Evolutionary conservation across 768 basidiomycete species (phyloP).

Genomic region (Vararia minispora): DNA sequence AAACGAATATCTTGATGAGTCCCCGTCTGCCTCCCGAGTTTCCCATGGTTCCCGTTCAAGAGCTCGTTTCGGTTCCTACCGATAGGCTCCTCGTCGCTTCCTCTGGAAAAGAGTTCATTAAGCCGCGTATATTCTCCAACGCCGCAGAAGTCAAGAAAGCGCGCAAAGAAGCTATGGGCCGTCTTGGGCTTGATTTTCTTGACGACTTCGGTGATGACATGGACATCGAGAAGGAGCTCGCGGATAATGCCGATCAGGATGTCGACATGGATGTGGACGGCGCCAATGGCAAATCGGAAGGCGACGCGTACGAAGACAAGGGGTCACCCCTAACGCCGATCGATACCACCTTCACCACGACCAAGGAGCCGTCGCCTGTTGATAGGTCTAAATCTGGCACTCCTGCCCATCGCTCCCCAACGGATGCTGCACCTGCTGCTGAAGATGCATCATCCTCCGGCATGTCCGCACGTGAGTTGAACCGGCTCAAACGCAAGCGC

Average conservation of each 20-base stretch:
- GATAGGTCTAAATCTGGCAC: conserved; percentile 33
- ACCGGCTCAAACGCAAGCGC: conserved; percentile 89
- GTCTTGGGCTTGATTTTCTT: conserved; percentile 80
- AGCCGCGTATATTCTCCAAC: conserved; percentile 59
- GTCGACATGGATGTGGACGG: conserved; percentile 27
- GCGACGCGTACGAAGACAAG: no score
- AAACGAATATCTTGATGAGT: conserved; percentile 15
- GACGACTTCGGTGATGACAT: conserved; percentile 73
- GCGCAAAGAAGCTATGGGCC: conserved; percentile 79
- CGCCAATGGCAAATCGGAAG: conserved; percentile 26
- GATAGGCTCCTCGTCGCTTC: conserved; percentile 85
- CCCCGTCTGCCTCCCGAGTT: conserved; percentile 40
- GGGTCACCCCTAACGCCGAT: no score
- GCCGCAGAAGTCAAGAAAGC: conserved; percentile 78
- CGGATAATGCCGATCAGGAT: conserved; percentile 39
- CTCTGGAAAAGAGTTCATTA: conserved; percentile 86
- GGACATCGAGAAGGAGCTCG: conserved; percentile 78
- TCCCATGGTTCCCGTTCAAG: conserved; percentile 64
- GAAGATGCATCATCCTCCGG: conserved; percentile 38
- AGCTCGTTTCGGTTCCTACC: conserved; percentile 64
- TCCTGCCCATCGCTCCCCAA: conserved; percentile 37
- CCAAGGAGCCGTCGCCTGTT: conserved; percentile 24
- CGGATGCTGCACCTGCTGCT: conserved; percentile 27
- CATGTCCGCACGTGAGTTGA: conserved; percentile 86
- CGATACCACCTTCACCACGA: no score